Percentiles rank a stretch among this genome's conserved stretches.
These are phyloP conservation scores for Periconia macrospinosa DNA, from an alignment of 2,329 filamentous ascomycete species.

Conservation along the genomic window DNA sequence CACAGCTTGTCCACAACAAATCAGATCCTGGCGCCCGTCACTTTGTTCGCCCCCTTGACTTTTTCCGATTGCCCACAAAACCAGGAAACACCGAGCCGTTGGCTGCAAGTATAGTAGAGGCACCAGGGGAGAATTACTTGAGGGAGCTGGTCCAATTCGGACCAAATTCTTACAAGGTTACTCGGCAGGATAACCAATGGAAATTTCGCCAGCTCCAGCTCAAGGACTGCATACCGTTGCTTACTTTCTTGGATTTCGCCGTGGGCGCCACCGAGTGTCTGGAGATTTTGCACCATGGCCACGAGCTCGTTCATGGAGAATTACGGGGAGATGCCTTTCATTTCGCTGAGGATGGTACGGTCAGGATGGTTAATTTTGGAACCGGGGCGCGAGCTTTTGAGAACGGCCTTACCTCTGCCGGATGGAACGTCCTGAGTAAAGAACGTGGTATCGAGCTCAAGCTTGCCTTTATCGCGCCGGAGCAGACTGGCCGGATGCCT, in stretches of 20 bases:
- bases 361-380: conserved; percentile 83
- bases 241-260: conserved; percentile 85
- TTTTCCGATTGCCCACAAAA: conserved; percentile 70
- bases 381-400: conserved; percentile 87
- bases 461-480: conserved; percentile 87
- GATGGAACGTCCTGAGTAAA: conserved; percentile 81
- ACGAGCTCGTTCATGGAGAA: conserved; percentile 86
- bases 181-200: conserved; percentile 16
- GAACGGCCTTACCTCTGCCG: conserved; percentile 79
- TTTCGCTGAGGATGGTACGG: conserved; percentile 72
- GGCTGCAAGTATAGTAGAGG: conserved; percentile 78
- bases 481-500: conserved; percentile 91
- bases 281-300: conserved; percentile 87
- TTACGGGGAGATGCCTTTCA: conserved; percentile 90
- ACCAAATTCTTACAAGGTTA: conserved; percentile 54
- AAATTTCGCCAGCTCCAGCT: conserved; percentile 14
- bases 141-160: conserved; percentile 74
- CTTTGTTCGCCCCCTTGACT: conserved; percentile 78
- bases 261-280: conserved; percentile 84
- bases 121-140: conserved; percentile 74
- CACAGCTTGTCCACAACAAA: conserved; percentile 69
- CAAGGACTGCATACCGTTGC: conserved; percentile 64
- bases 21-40: conserved; percentile 74
- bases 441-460: conserved; percentile 88
- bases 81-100: conserved; percentile 70